Percentiles rank a stretch among this genome's conserved stretches.
Conservation (phyloP, 1,139 yeast species). For the Blastobotrys persicus region DNA sequence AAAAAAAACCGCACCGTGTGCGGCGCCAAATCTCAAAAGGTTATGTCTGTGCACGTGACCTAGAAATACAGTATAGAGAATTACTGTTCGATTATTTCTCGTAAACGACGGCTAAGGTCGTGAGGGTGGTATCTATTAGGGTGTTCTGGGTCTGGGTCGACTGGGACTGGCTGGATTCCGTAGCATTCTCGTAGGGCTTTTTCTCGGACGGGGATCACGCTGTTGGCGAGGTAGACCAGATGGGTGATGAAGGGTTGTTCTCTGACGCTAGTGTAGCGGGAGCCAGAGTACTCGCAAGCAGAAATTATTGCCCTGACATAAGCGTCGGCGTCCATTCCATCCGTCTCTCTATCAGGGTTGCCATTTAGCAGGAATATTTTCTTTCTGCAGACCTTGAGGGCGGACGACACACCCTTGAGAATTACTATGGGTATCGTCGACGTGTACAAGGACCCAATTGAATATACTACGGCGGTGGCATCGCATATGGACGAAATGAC, state of each 20-base stretch:
- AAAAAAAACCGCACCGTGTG: not conserved
- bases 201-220: not conserved
- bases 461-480: slow-evolving; percentile 58
- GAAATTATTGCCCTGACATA: slow-evolving; percentile 55
- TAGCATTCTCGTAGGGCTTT: not conserved
- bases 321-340: slow-evolving; percentile 58
- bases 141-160: not conserved
- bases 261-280: slow-evolving; percentile 2
- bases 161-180: not conserved
- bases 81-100: not conserved
- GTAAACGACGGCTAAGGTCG: not conserved
- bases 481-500: slow-evolving; percentile 53
- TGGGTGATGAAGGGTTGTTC: slow-evolving; percentile 9
- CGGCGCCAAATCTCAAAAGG: too few relatives aligned
- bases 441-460: slow-evolving; percentile 87
- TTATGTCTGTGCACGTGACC: too few relatives aligned
- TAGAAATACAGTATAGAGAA: not conserved
- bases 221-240: not conserved
- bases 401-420: slow-evolving; percentile 62
- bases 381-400: slow-evolving; percentile 18
- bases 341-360: slow-evolving; percentile 71
- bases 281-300: slow-evolving; percentile 33
- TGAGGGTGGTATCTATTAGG: not conserved
- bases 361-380: slow-evolving; percentile 62
- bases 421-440: slow-evolving; percentile 77